Base-by-base conservation (phyloP, 495 filamentous ascomycete species). In the Aspergillus saccharolyticus region DNA sequence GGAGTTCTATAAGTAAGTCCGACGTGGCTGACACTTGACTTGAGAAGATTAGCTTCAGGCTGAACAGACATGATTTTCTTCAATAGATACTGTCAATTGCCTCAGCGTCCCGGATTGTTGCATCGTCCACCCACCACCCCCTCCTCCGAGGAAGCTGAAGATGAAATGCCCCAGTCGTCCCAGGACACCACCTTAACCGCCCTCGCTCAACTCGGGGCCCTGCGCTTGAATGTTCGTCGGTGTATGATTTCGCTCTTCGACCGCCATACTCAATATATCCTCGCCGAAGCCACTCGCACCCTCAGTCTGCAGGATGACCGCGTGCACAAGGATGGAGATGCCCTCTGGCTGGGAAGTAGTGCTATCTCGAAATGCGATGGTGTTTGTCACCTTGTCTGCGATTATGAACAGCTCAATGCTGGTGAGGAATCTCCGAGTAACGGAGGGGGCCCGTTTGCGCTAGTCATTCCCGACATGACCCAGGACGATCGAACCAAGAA, bases 271-370 rank as follows among this genome's bases (percentile, higher is more conserved):
- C 79, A 85, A 59, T 79, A 85, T 54, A 70, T 87, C 33, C 70
- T 87, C 9, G 80, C 85, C 10, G 85, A 88, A 59, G 83, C 83
- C 3, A 83, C 83, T 5, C 73, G 71, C n/a, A 75, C 77, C 0
- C 53, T 83, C 0, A 80, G 80, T 10, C 65, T 83, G 4, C 63
- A 65, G 19, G 56, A 69, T 52, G 67, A 74, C 46, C 57, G 65
- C 30, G 65, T 62, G n/a, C 55, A 67, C 45, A 58, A 63, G 20
- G 60, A 67, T 1, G 64, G 61, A 5, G 72, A 76, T 53, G 60
- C 55, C 12, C 63, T 80, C 4, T 73, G 70, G 65, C 58, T 81
- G 17, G 76, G 77, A 5, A 69, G 71, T 8, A 67, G 70, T 42
- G 71, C 74, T 8, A 69, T 82, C n/a, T 67, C 74, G 0, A 71